Evolutionary conservation across 1,139 yeast genomes (phyloP), one percentile per base, ranked within the genome.

Genomic region (Debaryomycetaceae sp.): DNA sequence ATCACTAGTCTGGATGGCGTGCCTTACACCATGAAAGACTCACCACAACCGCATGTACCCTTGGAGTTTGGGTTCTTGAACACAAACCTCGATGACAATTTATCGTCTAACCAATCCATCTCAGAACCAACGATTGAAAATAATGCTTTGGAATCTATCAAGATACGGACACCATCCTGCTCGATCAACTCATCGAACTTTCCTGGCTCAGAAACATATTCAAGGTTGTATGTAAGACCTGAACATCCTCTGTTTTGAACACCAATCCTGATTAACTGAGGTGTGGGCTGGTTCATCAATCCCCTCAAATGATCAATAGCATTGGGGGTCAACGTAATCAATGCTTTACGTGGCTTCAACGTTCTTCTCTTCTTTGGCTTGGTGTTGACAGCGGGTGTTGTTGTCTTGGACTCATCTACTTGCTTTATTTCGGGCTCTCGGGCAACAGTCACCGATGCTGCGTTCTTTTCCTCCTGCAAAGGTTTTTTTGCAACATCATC

Each of bases 21-120:
- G 2, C 11, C 31, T 60, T 67, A 89, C 6, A 89, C 96, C 97
- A 91, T 91, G 62, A 92, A 92, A 5, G 96, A 87, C 67, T 92
- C 98, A 41, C 98, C 98, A 63, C 98, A 92, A 14, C 98, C 98
- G 66, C 98, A 92, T 40, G 96, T 87, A 28, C 98, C 98, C 69
- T 91, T 92, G 36, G 95, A 85, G 64, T 92, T 92, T 45, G 98
- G 98, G 63, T 92, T 92, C 63, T 77, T 83, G 71, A 92, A 92
- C 30, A 92, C 88, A 61, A 92, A 92, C 57, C 95, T 78, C 14
- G 95, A 83, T 30, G 91, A 79, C 48, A 92, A 71, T 63, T 88
- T 89, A 59, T 92, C 97, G 57, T 92, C 98, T 43, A 87, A 73
- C 96, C 97, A 92, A 65, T 92, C 98, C 98, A 92, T 92, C 64